Conservation (phyloP, 805 yeast genomes). For the Hemisphaericaspora nanyangensis region DNA sequence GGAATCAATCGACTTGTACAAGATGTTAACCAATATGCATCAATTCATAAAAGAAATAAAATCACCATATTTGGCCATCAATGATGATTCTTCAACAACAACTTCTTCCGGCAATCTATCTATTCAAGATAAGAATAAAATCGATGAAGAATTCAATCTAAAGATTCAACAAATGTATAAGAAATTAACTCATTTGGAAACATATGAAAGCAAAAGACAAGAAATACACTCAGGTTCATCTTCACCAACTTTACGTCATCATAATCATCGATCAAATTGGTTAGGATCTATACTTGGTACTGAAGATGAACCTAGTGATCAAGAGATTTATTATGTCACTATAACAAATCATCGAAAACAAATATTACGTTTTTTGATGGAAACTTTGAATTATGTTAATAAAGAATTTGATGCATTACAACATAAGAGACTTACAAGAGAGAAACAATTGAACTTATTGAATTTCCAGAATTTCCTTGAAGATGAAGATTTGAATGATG, state of each 20-base stretch:
- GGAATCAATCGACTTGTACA: conserved; percentile 36
- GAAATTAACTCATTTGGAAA: conserved; percentile 45
- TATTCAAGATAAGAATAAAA: conserved; percentile 48
- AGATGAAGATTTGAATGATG: conserved; percentile 17
- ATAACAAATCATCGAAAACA: conserved; percentile 45
- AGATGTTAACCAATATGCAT: conserved; percentile 26
- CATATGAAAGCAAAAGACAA: conserved; percentile 49
- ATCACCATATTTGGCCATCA: conserved; percentile 22
- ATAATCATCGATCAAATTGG: conserved; percentile 10
- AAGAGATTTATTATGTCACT: conserved; percentile 31
- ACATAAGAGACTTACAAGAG: conserved; percentile 43
- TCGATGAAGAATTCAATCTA: conserved; percentile 52
- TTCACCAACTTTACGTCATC: conserved; percentile 7
- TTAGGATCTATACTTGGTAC: conserved; percentile 13
- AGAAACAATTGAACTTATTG: conserved; percentile 27
- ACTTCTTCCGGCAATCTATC: conserved; percentile 23
- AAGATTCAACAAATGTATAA: conserved; percentile 51
- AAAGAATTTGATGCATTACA: conserved; percentile 47
- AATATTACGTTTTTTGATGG: conserved; percentile 45
- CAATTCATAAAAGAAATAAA: conserved; percentile 25
- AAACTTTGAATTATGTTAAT: conserved; percentile 40
- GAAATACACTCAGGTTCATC: conserved; percentile 6
- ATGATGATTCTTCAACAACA: conserved; percentile 13
- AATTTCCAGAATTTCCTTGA: conserved; percentile 42
- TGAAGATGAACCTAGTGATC: conserved; percentile 31